Percentiles rank a stretch among this genome's conserved stretches.
Evolutionary conservation across 1,284 basidiomycete genomes (phyloP).

Genomic region (Sphagnurus paluster): DNA sequence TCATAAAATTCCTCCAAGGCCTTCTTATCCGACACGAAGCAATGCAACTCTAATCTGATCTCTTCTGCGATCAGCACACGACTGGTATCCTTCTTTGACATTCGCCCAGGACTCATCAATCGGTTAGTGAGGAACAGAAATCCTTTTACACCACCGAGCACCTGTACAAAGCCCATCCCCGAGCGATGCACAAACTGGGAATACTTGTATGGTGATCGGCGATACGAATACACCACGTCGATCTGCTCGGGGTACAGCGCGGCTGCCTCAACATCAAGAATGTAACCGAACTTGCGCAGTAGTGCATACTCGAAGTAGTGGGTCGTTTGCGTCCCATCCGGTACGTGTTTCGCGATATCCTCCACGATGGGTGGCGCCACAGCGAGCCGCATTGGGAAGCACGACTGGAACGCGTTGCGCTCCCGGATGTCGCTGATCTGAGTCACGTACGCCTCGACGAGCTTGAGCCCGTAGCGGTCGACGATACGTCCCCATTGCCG

Average conservation of each 20-base stretch:
- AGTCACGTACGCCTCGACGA: constrained; percentile 90
- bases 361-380: constrained; percentile 72
- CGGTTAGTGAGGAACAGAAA: constrained; percentile 90
- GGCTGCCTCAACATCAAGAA: constrained; percentile 84
- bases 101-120: constrained; percentile 67
- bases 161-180: constrained; percentile 86
- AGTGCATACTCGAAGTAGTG: constrained; percentile 85
- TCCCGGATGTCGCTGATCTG: constrained; percentile 83
- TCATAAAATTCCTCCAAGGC: constrained; percentile 69
- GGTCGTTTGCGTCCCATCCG: constrained; percentile 59
- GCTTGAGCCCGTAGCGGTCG: constrained; percentile 88
- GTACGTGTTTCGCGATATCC: constrained; percentile 67
- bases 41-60: constrained; percentile 58
- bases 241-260: constrained; percentile 76
- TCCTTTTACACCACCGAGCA: constrained; percentile 74
- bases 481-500: constrained; percentile 84
- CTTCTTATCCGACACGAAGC: constrained; percentile 65
- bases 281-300: constrained; percentile 76
- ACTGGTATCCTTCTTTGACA: constrained; percentile 57
- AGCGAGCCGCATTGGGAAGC: constrained; percentile 77
- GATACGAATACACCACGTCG: constrained; percentile 89
- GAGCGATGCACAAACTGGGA: constrained; percentile 90
- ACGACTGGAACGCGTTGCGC: constrained; percentile 87
- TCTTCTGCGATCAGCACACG: constrained; percentile 55
- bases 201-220: constrained; percentile 72